Base-by-base conservation (phyloP, 352 stramenopile species). In the Phytophthora capsici region DNA sequence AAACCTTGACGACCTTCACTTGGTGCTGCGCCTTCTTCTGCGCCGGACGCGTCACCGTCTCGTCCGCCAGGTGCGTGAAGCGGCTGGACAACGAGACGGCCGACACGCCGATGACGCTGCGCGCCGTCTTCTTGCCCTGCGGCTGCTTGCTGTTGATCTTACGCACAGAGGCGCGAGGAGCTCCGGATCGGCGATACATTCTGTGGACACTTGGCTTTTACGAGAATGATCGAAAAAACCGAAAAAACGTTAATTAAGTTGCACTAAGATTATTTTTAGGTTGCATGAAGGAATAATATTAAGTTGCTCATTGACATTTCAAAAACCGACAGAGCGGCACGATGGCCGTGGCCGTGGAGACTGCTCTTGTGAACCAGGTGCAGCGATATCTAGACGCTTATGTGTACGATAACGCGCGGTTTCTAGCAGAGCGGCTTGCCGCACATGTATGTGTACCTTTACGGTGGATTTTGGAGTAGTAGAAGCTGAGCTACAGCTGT, bases 361-460 rank as follows among this genome's bases (percentile, higher is more conserved):
- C 58, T 7, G 74, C 67, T 57, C 81, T 93, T 6, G 57, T 53
- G 47, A 62, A 63, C 46, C 75, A 86, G 45, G 78, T 86, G 44
- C 76, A 82, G 51, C 74, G 77, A 53, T 85, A 79, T 55, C 53
- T 94, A 56, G 67, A 79, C 30, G 45, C 57, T 14, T 87, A 80
- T 45, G 59, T 95, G 26, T 78, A 84, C 57, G 72, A 81, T 2
- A 93, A 88, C 54, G 89, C 89, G 43, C 73, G 57, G 20, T 96
- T 96, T 58, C 72, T 96, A 50, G 87, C 87, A 23, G 89, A 96
- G 61, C 67, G 89, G 41, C 80, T 96, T 4, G 78, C 93, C 8
- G 83, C 87, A 0, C 84, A 94, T 70, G 87, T 94, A 80, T 41
- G 60, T 19, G 25, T 17, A n/a, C 20, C 9, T 50, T 65, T 30